Evolutionary conservation across 1,284 basidiomycete species (phyloP).

Genomic region (Neonothopanus nambi): DNA sequence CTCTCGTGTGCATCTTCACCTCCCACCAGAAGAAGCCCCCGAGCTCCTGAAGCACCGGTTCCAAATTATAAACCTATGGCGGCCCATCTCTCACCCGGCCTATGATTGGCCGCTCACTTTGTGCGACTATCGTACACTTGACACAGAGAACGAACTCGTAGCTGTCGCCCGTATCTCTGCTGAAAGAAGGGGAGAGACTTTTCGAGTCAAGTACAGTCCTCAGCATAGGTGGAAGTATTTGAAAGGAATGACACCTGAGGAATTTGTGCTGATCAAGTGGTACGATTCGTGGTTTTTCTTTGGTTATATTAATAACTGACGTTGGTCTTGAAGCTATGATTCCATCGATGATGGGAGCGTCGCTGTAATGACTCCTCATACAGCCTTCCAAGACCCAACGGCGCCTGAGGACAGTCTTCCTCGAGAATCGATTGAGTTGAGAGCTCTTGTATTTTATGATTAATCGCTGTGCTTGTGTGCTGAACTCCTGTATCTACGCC

Average conservation of each 20-base stretch:
- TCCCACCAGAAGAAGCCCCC: constrained; percentile 47
- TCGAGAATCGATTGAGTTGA: constrained; percentile 50
- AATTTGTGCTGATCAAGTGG: constrained; percentile 51
- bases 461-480: not conserved
- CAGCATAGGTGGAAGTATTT: constrained; percentile 48
- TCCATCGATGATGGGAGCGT: constrained; percentile 35
- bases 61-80: constrained; percentile 69
- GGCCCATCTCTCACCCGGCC: constrained; percentile 52
- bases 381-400: constrained; percentile 38
- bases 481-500: no score
- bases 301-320: constrained; percentile 4
- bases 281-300: constrained; percentile 21
- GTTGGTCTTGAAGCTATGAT: constrained; percentile 27
- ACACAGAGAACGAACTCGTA: constrained; percentile 42
- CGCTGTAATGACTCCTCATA: constrained; percentile 44
- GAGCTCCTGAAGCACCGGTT: constrained; percentile 46
- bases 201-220: constrained; percentile 32
- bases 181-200: constrained; percentile 34
- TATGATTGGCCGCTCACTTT: constrained; percentile 57
- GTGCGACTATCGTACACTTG: constrained; percentile 54
- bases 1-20: constrained; percentile 52
- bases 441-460: constrained; percentile 51
- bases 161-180: constrained; percentile 45
- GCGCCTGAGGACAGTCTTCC: constrained; percentile 42
- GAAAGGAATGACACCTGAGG: constrained; percentile 42